Base-by-base conservation (phyloP, 768 basidiomycete species). In the Amanita muscaria region DNA sequence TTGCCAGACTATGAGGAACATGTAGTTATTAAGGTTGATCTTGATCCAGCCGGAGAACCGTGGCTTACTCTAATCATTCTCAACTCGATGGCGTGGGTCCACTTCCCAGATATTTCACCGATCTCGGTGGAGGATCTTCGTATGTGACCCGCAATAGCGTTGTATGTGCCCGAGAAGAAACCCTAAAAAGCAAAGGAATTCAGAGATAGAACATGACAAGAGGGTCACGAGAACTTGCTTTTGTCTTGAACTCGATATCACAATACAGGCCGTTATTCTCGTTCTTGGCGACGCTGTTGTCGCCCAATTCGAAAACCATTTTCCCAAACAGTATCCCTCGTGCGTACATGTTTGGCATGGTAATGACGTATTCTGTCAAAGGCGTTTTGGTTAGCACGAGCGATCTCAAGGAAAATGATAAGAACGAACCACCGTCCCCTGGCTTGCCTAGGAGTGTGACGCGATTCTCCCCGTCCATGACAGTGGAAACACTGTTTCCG, bases 311-410 rank as follows among this genome's bases (percentile, higher is more conserved):
- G 42, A 94, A 70, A 21, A 97, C 84, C 92, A 99, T 94, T 73
- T 88, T 89, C 8, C 86, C 87, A 62, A 87, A 90, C 33, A 89
- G 64, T 52, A 89, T 88, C 6, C 88, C 88, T 29, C 88, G 74
- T 37, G 85, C 88, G 58, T 89, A 94, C 85, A 97, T 96, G 69
- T 97, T 98, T 23, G 96, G 96, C 93, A 99, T 96, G 47, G 88
- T 82, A 53, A 91, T 79, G 47, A 84, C 73, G 60, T 92, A 93
- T 51, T 87, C 88, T 83, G 50, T 23, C 44, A 44, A 44, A 40
- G 22, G n/a, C n/a, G n/a, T 32, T 14, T 37, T n/a, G 32, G 34
- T 11, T 25, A 22, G 14, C 23, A 30, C 30, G 15, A 23, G 40
- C 22, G 9, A 35, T 15, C 10, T 18, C 12, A 16, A 42, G 18